Conservation (phyloP, 1,284 basidiomycete species). For the Tilletia horrida region DNA sequence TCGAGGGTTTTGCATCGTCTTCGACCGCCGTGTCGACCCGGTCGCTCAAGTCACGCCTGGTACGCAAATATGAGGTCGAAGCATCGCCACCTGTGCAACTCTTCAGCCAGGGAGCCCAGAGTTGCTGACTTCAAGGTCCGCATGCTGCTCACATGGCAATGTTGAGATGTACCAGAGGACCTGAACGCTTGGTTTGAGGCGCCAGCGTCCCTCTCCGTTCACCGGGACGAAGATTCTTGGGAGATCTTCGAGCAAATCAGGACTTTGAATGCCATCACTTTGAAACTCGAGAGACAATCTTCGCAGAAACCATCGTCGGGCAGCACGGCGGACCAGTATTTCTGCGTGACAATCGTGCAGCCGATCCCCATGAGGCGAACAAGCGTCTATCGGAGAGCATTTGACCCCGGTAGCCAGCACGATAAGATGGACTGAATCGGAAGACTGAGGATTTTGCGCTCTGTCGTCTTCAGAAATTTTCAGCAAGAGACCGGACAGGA, state of each 20-base stretch:
- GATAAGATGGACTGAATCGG: constrained; percentile 60
- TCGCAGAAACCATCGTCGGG: constrained; percentile 74
- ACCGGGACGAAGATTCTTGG: constrained; percentile 55
- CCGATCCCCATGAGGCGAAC: constrained; percentile 72
- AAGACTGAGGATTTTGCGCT: not conserved
- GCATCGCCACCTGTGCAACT: constrained; percentile 73
- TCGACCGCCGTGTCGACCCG: too few species aligned
- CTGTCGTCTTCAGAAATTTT: not conserved
- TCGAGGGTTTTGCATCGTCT: too few species aligned
- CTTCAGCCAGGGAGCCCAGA: not conserved
- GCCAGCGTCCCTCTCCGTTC: constrained; percentile 58
- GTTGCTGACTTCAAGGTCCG: not conserved
- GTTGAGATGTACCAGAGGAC: constrained; percentile 80
- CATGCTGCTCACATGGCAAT: constrained; percentile 68
- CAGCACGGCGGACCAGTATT: constrained; percentile 74
- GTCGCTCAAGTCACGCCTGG: not conserved
- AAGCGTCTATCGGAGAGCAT: constrained; percentile 68
- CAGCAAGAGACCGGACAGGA: constrained; percentile 34
- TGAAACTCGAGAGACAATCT: constrained; percentile 59
- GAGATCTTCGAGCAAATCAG: constrained; percentile 29
- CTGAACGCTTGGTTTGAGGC: constrained; percentile 60
- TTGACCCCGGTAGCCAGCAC: constrained; percentile 81
- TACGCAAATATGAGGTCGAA: constrained; percentile 66
- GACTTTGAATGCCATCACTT: not conserved
- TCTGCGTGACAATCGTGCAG: constrained; percentile 89